Evolutionary conservation across 179 eudicot species (phyloP).

Genomic region (Actinidia arguta): DNA sequence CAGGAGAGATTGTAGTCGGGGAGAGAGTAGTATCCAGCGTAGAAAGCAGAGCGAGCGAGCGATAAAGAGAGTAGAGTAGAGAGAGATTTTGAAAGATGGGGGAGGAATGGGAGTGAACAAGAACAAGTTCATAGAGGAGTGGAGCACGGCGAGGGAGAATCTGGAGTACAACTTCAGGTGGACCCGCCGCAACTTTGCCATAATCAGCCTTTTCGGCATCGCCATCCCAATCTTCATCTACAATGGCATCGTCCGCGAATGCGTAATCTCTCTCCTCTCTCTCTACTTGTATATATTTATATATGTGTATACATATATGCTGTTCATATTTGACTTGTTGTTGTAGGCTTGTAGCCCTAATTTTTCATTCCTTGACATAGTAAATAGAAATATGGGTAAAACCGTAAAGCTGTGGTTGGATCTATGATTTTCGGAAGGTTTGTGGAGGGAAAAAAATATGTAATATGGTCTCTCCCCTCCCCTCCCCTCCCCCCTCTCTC

Average conservation of each 20-base stretch:
- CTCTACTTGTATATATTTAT: constrained; percentile 20
- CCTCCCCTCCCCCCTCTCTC: too few species aligned
- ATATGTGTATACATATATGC: too few species aligned
- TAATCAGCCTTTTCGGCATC: constrained; percentile 86
- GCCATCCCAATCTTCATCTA: constrained; percentile 81
- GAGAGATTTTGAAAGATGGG: constrained; percentile 66
- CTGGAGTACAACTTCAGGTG: constrained; percentile 91
- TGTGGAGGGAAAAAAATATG: too few species aligned
- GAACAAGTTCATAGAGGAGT: constrained; percentile 94
- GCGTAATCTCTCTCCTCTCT: constrained; percentile 46
- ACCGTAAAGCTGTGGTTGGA: too few species aligned
- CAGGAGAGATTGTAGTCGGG: too few species aligned
- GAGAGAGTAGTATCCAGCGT: too few species aligned
- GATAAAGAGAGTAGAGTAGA: background rate
- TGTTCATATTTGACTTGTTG: background rate
- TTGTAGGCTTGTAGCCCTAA: background rate
- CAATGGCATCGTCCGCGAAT: constrained; percentile 94
- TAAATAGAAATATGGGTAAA: too few species aligned
- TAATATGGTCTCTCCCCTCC: too few species aligned
- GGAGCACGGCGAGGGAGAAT: constrained; percentile 84
- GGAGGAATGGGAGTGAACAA: constrained; percentile 90
- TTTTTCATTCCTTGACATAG: background rate
- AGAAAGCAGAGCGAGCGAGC: constrained; percentile 17
- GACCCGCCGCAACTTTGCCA: constrained; percentile 93
- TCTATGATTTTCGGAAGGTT: too few species aligned